These are phyloP conservation scores for Halenospora varia DNA, from an alignment of 495 filamentous ascomycete genomes.

Conservation along the genomic window DNA sequence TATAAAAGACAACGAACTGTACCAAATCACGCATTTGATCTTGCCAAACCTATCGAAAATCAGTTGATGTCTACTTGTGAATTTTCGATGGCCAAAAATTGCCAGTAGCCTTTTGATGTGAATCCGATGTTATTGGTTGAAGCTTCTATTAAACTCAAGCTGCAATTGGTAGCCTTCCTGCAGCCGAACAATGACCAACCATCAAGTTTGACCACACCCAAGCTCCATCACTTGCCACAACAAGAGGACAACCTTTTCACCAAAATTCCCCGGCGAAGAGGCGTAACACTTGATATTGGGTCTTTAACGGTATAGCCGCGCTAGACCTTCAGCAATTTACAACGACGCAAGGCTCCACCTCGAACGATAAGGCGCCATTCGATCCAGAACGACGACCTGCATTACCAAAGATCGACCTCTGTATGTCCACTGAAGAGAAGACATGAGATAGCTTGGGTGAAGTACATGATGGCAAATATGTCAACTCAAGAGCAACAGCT, in stretches of 20 bases:
- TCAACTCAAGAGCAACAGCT: constrained; percentile 76
- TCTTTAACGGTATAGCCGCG: too few relatives aligned
- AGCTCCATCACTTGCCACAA: not conserved
- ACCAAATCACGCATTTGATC: constrained; percentile 9
- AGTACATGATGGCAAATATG: constrained; percentile 38
- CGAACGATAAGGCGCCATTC: constrained; percentile 4
- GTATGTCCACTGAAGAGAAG: too few relatives aligned
- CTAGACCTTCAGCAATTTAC: too few relatives aligned
- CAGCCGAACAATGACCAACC: constrained; percentile 6
- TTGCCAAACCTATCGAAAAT: not conserved
- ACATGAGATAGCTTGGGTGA: not conserved
- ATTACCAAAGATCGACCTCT: too few relatives aligned
- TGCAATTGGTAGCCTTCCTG: constrained; percentile 6
- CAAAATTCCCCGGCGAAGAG: not conserved
- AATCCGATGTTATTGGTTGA: not conserved
- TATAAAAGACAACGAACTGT: constrained; percentile 23
- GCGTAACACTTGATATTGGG: not conserved
- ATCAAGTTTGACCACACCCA: not conserved
- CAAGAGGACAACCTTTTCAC: not conserved
- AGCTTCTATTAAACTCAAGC: too few relatives aligned
- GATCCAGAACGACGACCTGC: not conserved
- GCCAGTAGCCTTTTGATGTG: not conserved
- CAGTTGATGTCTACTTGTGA: not conserved
- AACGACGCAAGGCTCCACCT: not conserved
- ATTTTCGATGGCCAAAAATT: not conserved